Percentiles rank a stretch among this genome's conserved stretches.
These are phyloP conservation scores for Naegleria fowleri DNA, from an alignment of 208 protist genomes.

Conservation along the genomic window DNA sequence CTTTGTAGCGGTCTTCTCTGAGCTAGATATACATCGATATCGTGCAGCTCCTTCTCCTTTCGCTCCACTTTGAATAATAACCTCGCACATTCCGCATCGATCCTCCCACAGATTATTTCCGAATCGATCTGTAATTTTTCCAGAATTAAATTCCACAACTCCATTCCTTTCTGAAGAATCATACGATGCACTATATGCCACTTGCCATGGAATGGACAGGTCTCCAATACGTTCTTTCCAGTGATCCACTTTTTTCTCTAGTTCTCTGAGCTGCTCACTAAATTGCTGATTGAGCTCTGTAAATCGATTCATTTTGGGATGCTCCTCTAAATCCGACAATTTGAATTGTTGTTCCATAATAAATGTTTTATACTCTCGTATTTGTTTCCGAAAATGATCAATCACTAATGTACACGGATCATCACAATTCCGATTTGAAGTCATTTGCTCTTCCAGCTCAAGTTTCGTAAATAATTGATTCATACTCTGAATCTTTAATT, in stretches of 20 bases:
- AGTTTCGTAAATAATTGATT: neutral
- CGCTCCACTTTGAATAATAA: neutral
- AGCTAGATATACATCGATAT: neutral
- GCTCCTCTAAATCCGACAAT: neutral
- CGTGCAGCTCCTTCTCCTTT: neutral
- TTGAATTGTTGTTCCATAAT: neutral
- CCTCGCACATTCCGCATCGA: neutral
- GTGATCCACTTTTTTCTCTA: neutral
- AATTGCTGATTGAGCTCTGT: neutral
- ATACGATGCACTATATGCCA: neutral
- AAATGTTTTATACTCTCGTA: neutral
- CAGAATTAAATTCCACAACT: neutral
- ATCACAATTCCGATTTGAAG: neutral
- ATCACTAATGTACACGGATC: neutral
- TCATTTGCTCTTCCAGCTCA: neutral
- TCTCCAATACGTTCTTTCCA: neutral
- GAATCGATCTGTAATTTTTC: neutral
- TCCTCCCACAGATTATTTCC: neutral
- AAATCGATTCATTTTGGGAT: neutral
- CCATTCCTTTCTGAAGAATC: neutral
- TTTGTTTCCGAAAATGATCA: neutral
- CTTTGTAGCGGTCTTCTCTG: neutral
- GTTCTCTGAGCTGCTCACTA: neutral
- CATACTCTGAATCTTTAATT: neutral
- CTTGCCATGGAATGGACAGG: neutral